These are phyloP conservation scores for Clonostachys rosea DNA, from an alignment of 2,329 filamentous ascomycete species.

Conservation along the genomic window DNA sequence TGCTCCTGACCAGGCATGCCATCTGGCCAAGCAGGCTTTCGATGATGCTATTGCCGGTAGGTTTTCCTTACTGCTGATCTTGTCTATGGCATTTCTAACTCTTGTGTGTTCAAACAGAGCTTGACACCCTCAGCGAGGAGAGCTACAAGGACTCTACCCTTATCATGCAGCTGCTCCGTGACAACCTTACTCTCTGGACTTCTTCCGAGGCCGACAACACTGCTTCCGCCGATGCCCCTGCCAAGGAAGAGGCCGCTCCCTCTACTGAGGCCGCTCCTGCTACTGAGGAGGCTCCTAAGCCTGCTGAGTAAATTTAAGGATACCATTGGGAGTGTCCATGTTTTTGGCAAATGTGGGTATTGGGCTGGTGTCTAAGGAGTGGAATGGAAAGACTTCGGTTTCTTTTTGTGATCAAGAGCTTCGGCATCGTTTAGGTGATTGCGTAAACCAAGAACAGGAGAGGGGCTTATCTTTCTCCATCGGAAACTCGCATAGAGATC, in stretches of 20 bases:
- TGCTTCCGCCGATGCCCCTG: conserved; percentile 43
- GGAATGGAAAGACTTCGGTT: conserved; percentile 53
- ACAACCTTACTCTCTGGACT: conserved; percentile 98
- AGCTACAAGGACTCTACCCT: conserved; percentile 99
- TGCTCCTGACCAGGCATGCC: conserved; percentile 96
- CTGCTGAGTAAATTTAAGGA: conserved; percentile 47
- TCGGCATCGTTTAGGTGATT: conserved; percentile 43
- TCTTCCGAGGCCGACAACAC: conserved; percentile 93
- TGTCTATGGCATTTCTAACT: conserved; percentile 50
- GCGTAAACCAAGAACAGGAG: conserved; percentile 28
- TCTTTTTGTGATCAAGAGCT: conserved; percentile 39
- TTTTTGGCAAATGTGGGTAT: conserved; percentile 10
- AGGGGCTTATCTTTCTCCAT: conserved; percentile 27
- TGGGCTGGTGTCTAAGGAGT: conserved; percentile 61
- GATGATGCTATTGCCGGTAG: conserved; percentile 88
- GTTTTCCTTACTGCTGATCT: conserved; percentile 91
- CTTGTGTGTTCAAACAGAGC: conserved; percentile 51
- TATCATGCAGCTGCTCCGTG: conserved; percentile 97
- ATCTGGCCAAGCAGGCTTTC: conserved; percentile 98
- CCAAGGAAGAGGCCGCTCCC: conserved; percentile 44
- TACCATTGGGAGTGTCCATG: conserved; percentile 3
- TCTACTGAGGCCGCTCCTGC: conserved; percentile 47
- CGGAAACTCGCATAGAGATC: conserved; percentile 28
- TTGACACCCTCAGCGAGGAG: conserved; percentile 95
- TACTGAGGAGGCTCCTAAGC: conserved; percentile 63